phyloP scores from a whole-genome alignment of 306 rosid species.

The Gleditsia sinensis region DNA sequence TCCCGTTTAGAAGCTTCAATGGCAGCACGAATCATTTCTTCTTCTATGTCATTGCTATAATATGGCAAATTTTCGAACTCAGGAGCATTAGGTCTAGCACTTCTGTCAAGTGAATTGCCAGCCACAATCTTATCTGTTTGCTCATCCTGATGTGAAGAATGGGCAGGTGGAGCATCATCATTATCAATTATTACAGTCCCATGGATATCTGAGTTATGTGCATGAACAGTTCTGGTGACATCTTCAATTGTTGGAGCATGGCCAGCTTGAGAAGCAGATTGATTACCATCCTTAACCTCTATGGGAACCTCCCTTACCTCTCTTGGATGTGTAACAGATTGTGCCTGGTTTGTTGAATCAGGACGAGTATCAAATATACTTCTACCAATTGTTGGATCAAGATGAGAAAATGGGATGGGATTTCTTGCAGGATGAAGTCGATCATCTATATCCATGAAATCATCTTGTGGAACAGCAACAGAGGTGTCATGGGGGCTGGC shows the following conservation, averaged over 20 bases:
- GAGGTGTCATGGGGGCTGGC: conserved; percentile 51
- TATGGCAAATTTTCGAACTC: conserved; percentile 53
- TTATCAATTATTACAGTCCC: conserved; percentile 62
- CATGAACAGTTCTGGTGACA: conserved; percentile 60
- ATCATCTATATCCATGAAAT: conserved; percentile 83
- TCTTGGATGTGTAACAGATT: conserved; percentile 73
- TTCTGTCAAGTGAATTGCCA: conserved; percentile 46
- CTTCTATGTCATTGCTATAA: conserved; percentile 79
- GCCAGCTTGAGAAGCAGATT: conserved; percentile 55
- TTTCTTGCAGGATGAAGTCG: conserved; percentile 43
- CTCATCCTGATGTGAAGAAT: conserved; percentile 38
- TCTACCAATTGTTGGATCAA: conserved; percentile 51
- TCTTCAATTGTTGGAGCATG: conserved; percentile 65
- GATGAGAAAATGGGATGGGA: conserved; percentile 56
- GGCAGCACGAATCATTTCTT: conserved; percentile 95
- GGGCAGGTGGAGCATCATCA: conserved; percentile 48
- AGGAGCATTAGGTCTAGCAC: conserved; percentile 58
- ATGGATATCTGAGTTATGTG: conserved; percentile 50
- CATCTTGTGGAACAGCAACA: conserved; percentile 56
- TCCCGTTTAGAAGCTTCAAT: conserved; percentile 88
- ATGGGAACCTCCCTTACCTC: conserved; percentile 85
- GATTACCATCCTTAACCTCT: conserved; percentile 72
- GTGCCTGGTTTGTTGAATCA: conserved; percentile 44
- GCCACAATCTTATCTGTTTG: conserved; percentile 25
- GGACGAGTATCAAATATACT: conserved; percentile 42